Base-by-base conservation (phyloP, 2,329 filamentous ascomycete species). In the Fusarium nelsonii region DNA sequence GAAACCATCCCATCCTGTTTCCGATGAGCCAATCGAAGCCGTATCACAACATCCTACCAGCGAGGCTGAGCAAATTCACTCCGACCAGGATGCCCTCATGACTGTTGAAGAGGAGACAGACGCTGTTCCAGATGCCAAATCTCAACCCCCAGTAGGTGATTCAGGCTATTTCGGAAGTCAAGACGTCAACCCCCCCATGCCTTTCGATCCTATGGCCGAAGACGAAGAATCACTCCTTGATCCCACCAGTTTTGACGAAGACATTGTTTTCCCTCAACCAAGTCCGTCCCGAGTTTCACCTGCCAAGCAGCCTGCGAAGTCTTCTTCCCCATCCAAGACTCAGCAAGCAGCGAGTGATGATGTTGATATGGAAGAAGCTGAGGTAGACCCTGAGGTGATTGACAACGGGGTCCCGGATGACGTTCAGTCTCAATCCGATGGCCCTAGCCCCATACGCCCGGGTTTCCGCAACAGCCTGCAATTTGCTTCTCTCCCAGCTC, bases 381-480 rank as follows among this genome's bases (percentile, higher is more conserved):
- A 69, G n/a, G 30, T 56, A 15, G 64, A 65, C 15, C 37, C 50
- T 20, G 49, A 69, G 46, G 63, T 63, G 23, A 46, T 49, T n/a
- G 55, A 63, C 11, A 56, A 66, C 2, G 41, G 49, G 16, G 63
- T 61, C 14, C 65, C 60, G 4, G 85, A 87, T 39, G 87, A 87
- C 64, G 80, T 81, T 23, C 82, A 84, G 63, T 91, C 90, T 4
- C 86, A 87, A 16, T 92, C 91, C 3, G 90, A 92, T 48, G 85
- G 83, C 1, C 93, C 92, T 1, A 94, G 91, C 71, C 92, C 92
- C 0, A 88, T 92, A 49, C 87, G 92, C 70, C 91, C 91, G 3
- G 84, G 92, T 32, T 87, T 97, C 70, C 90, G 95, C 63, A 98
- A 98, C 80, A 98, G 95, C 77, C 85, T 99, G 63, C 97, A 92